Conservation (phyloP, 2,329 filamentous ascomycete genomes). For the Colletotrichum eremochloae region DNA sequence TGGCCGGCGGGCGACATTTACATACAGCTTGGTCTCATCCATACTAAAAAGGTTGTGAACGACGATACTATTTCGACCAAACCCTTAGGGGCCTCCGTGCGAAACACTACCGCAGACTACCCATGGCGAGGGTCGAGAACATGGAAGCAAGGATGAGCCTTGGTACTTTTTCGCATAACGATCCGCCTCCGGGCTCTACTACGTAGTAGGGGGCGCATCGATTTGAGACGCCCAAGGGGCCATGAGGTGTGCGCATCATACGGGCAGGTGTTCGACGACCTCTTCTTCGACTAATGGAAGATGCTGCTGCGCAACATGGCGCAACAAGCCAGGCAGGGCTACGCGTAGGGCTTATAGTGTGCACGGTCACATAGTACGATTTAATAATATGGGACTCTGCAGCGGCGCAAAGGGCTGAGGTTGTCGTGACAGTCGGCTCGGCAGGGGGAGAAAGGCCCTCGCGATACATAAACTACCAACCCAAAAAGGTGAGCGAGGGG, state of each 20-base stretch:
- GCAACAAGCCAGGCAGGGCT: slow-evolving; percentile 1
- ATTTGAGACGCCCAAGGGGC: slow-evolving; percentile 32
- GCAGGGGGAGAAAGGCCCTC: slow-evolving; percentile 5
- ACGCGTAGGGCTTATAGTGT: neutral
- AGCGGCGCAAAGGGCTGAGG: slow-evolving; percentile 18
- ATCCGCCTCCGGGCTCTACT: slow-evolving; percentile 55
- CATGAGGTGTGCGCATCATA: slow-evolving; percentile 14
- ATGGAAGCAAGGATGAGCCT: slow-evolving; percentile 33
- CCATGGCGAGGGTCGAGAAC: slow-evolving; percentile 20
- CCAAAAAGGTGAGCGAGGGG: slow-evolving; percentile 8
- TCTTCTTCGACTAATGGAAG: neutral
- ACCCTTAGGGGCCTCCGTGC: too few species aligned
- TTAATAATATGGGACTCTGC: slow-evolving; percentile 27
- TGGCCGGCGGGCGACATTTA: slow-evolving; percentile 43
- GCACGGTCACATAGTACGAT: neutral
- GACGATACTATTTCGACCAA: too few species aligned
- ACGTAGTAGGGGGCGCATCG: slow-evolving; percentile 1
- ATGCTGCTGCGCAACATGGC: neutral
- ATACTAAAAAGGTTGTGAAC: too few species aligned
- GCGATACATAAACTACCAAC: slow-evolving; percentile 31
- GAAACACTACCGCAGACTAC: too few species aligned
- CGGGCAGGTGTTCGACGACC: slow-evolving; percentile 15
- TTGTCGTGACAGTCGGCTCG: neutral
- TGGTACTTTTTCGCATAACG: slow-evolving; percentile 53
- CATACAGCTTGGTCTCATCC: too few species aligned